Evolutionary conservation across 2,329 filamentous ascomycete species (phyloP), one percentile per base, ranked within the genome.

Genomic region (Chaetomium sp.): DNA sequence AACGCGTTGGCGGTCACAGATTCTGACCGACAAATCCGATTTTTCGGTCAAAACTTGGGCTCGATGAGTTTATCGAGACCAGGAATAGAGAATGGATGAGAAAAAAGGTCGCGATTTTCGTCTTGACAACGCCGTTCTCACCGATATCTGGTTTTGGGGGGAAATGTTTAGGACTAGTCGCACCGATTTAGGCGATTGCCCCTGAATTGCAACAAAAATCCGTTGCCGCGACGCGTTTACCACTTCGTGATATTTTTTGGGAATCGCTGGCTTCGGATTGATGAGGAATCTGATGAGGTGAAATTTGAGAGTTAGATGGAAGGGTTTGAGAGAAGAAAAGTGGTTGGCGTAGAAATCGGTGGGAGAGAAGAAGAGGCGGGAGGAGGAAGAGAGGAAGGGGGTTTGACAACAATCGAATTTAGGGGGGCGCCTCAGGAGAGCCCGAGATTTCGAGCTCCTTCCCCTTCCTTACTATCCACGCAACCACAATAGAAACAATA

Each of bases 391-490:
- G 42, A 41, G 46, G 45, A 43, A 40, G 49, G 34, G 40, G 38
- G 48, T 35, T 59, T 19, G 44, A 48, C 47, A 53, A 53, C 52
- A 53, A 41, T 35, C 36, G 52, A 42, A 33, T 32, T 59, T 53
- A 51, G 51, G 48, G 49, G 42, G 2, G 11, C 36, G 43, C 51
- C 36, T 53, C 43, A 46, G 35, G 35, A 43, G 42, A 27, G 19
- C 19, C 19, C 19, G 19, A 27, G 19, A 27, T 27, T 27, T 27
- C 19, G 19, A 27, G 19, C 19, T 36, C 35, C 37, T 47, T 12
- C 37, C 42, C 41, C 14, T 50, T 35, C 38, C 38, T 27, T 45
- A 54, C 40, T 45, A n/a, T 54, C 34, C 49, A 41, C 52, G 34
- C n/a, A 10, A 38, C 45, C 45, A 50, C 53, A 54, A 50, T 46